A percentile compares a stretch with the other conserved stretches of the same genome.
phyloP scores from a whole-genome alignment of 768 basidiomycete genomes.

The Pulveroboletus sp. region DNA sequence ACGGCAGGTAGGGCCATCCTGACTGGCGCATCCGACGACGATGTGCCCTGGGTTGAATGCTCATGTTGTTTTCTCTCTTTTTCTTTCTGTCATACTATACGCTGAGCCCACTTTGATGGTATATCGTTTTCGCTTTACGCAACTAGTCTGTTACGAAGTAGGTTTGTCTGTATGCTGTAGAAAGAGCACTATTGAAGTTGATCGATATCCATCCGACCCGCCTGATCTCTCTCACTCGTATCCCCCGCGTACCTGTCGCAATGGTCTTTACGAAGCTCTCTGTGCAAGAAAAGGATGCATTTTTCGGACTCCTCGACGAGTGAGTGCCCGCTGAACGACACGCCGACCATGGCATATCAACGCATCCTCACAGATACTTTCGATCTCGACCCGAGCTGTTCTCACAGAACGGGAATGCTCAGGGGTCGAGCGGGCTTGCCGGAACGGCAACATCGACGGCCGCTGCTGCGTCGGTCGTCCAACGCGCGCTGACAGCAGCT shows the following conservation, averaged over 20 bases:
- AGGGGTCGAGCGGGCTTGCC: conserved; percentile 17
- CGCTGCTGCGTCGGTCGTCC: conserved; percentile 39
- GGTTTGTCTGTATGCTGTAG: conserved; percentile 32
- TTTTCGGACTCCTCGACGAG: conserved; percentile 80
- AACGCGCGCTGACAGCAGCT: conserved; percentile 37
- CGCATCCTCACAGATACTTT: conserved; percentile 54
- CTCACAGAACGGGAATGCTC: conserved; percentile 22
- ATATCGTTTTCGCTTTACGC: conserved; percentile 17
- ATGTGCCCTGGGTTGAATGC: conserved; percentile 1
- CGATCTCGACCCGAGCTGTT: conserved; percentile 65
- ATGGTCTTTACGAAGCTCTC: conserved; percentile 75
- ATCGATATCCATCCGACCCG: conserved; percentile 3
- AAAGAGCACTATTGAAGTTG: conserved; percentile 11
- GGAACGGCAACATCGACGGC: conserved; percentile 19
- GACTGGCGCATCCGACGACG: not conserved
- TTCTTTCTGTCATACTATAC: conserved; percentile 19
- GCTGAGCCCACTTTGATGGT: conserved; percentile 4
- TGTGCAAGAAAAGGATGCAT: conserved; percentile 69
- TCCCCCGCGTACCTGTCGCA: not conserved
- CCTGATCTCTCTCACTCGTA: too few relatives aligned
- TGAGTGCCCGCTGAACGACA: conserved; percentile 26
- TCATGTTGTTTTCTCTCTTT: not conserved
- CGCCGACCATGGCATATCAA: not conserved
- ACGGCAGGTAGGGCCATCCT: conserved; percentile 5
- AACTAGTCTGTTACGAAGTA: conserved; percentile 24